Percentiles rank a stretch among this genome's conserved stretches.
phyloP scores from a whole-genome alignment of 2,329 filamentous ascomycete species.

The Fusarium bulbicola region DNA sequence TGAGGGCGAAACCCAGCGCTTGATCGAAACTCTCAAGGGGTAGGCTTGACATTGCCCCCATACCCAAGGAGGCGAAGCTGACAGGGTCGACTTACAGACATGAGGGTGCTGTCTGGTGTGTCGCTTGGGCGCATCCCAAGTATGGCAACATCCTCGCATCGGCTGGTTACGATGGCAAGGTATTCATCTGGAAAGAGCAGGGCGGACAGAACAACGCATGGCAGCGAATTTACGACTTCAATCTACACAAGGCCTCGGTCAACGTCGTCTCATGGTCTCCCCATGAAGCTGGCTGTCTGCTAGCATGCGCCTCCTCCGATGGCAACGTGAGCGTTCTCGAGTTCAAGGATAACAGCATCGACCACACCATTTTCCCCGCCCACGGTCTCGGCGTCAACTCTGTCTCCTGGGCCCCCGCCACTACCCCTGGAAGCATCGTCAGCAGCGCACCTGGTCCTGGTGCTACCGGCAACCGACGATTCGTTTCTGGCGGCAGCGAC shows the following conservation, averaged over 20 bases:
- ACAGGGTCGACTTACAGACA: constrained; percentile 66
- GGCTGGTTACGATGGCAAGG: constrained; percentile 95
- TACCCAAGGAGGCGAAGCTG: constrained; percentile 8
- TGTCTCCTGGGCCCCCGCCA: constrained; percentile 92
- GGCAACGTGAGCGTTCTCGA: constrained; percentile 94
- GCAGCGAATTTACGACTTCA: constrained; percentile 92
- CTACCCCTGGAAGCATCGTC: constrained; percentile 83
- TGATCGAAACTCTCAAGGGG: constrained; percentile 95
- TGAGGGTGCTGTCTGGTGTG: constrained; percentile 97
- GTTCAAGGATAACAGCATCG: constrained; percentile 95
- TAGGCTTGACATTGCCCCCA: constrained; percentile 53
- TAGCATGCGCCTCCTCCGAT: constrained; percentile 94
- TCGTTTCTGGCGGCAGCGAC: constrained; percentile 95
- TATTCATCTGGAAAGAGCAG: constrained; percentile 98
- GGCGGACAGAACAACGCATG: constrained; percentile 65
- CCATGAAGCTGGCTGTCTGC: constrained; percentile 91
- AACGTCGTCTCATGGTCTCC: constrained; percentile 99
- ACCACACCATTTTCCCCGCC: constrained; percentile 87
- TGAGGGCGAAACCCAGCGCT: constrained; percentile 87
- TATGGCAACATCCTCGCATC: constrained; percentile 98
- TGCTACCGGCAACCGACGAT: constrained; percentile 75
- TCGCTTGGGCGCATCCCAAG: constrained; percentile 98
- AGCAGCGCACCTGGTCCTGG: constrained; percentile 72
- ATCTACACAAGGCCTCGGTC: constrained; percentile 92
- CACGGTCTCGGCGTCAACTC: constrained; percentile 96